These are phyloP conservation scores for Epichloe aotearoae DNA, from an alignment of 2,329 filamentous ascomycete species.

Conservation along the genomic window DNA sequence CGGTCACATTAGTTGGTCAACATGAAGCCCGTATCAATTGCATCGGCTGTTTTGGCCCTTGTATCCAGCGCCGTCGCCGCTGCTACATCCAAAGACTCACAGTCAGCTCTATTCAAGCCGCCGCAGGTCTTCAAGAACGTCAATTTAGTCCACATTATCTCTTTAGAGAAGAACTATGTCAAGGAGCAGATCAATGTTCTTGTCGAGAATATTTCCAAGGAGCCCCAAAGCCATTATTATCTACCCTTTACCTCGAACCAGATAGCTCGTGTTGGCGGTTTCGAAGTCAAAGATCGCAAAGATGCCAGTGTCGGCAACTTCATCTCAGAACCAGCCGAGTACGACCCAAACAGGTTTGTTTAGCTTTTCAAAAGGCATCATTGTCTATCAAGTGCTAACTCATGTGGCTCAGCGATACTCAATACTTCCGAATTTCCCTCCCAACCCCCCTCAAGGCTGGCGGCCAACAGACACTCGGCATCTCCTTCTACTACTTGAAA, in stretches of 20 bases:
- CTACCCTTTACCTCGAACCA: conserved; percentile 69
- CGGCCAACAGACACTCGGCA: conserved; percentile 71
- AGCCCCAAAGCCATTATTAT: conserved; percentile 81
- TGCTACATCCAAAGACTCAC: conserved; percentile 43
- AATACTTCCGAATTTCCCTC: conserved; percentile 78
- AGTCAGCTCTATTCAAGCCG: conserved; percentile 61
- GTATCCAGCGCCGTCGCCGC: conserved; percentile 33
- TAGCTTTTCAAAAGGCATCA: background rate
- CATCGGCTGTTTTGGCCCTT: conserved; percentile 46
- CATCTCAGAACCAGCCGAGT: conserved; percentile 52
- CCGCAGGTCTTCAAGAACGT: conserved; percentile 87
- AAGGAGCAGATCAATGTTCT: conserved; percentile 90
- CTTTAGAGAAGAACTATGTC: conserved; percentile 83
- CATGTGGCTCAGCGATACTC: conserved; percentile 40
- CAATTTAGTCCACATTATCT: conserved; percentile 82
- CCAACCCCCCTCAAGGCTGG: conserved; percentile 63
- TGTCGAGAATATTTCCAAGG: conserved; percentile 71
- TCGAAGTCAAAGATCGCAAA: conserved; percentile 92
- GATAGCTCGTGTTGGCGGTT: conserved; percentile 64
- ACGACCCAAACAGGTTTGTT: conserved; percentile 43
- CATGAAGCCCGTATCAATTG: conserved; percentile 33
- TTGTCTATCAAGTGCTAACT: background rate
- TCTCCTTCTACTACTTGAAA: conserved; percentile 71
- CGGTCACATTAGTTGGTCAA: conserved; percentile 14
- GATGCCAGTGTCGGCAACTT: conserved; percentile 55